Base-by-base conservation (phyloP, 192 early-diverging fungal genomes). In the Podila horticola region DNA sequence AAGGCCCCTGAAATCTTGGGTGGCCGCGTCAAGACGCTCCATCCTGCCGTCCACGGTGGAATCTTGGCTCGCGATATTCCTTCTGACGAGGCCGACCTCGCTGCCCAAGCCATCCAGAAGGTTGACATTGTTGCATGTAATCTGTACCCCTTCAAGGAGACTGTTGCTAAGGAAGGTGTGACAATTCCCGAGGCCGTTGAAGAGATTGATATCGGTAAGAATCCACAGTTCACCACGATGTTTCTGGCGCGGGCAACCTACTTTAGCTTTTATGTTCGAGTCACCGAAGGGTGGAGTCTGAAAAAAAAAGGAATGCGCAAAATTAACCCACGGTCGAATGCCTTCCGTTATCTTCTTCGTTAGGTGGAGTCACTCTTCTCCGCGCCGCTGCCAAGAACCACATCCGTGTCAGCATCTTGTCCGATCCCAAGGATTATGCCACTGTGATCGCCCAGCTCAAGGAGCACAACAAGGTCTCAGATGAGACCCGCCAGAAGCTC, bases 331-430 rank as follows among this genome's bases (percentile, higher is more conserved):
- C 52, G 17, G n/a, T 24, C 20, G n/a, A 50, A 15, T 45, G 41
- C 13, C 55, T 62, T 51, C 50, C 50, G 4, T 12, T 45, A 59
- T 57, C 36, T 63, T 24, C 6, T 70, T 58, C 41, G 29, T 0
- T 29, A 93, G 92, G 97, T 75, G 98, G 98, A 81, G 98, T 99
- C 24, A 98, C 98, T 31, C 90, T 99, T 62, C 88, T 98, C 64
- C 94, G 98, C 72, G 98, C 98, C 61, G 98, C 98, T 73, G 98
- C 98, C 67, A 99, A 99, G 92, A 99, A 99, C 87, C 97, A 98
- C 83, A 93, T 91, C 30, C 93, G 98, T 48, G 97, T 98, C 30
- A 92, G 94, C 66, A 92, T 99, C 57, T 79, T 97, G 38, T 94
- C 93, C 52, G 98, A 99, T 83, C 97, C 98, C 58, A 86, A 89